Percentiles rank a stretch among this genome's conserved stretches.
Conservation (phyloP, 148 eudicot species). For the Rhododendron vialii region DNA sequence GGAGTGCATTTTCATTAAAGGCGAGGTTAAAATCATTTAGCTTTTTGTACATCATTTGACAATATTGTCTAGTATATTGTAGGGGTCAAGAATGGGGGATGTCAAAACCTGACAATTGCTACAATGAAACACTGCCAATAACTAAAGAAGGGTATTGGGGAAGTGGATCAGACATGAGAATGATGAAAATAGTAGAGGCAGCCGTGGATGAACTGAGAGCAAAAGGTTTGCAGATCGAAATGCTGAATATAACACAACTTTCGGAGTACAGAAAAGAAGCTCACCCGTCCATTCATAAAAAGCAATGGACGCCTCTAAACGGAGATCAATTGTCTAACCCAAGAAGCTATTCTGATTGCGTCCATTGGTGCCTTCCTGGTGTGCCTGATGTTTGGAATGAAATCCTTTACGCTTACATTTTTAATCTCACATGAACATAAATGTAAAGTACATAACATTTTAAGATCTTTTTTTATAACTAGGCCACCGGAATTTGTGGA, state of each 20-base stretch:
- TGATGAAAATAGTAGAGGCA: constrained; percentile 50
- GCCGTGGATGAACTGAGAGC: constrained; percentile 33
- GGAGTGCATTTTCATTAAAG: too few relatives aligned
- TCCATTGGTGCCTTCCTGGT: constrained; percentile 64
- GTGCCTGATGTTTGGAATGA: constrained; percentile 54
- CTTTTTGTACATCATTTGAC: background rate
- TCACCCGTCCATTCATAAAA: constrained; percentile 53
- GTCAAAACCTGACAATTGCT: constrained; percentile 43
- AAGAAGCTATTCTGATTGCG: constrained; percentile 46
- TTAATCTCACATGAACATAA: constrained; percentile 19
- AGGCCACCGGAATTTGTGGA: background rate
- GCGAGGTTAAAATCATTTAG: too few relatives aligned
- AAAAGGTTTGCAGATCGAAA: constrained; percentile 48
- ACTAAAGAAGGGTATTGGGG: constrained; percentile 47
- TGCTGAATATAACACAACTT: constrained; percentile 77
- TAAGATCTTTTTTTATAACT: background rate
- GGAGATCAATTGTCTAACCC: constrained; percentile 41
- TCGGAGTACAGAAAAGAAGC: constrained; percentile 82
- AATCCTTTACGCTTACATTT: constrained; percentile 36
- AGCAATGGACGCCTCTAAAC: constrained; percentile 41
- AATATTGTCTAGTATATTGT: background rate
- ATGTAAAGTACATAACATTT: background rate
- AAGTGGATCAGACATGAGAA: constrained; percentile 51
- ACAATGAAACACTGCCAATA: constrained; percentile 65
- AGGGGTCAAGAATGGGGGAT: constrained; percentile 90